Evolutionary conservation across 495 filamentous ascomycete genomes (phyloP), one percentile per base, ranked within the genome.

Genomic region (Trichoderma virens): DNA sequence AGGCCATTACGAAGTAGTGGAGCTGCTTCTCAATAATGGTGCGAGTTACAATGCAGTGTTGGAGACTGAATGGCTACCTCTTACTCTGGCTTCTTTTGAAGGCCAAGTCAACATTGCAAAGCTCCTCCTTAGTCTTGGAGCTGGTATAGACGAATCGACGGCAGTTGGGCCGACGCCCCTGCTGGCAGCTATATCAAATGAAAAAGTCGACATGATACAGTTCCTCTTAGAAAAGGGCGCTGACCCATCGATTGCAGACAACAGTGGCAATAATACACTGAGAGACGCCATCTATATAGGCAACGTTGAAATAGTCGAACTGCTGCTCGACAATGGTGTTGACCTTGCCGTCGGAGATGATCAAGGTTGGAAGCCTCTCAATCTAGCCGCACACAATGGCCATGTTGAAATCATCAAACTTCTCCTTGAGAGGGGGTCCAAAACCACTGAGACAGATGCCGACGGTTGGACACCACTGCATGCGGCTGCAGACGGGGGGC

Each of bases 81-180:
- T n/a, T 4, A 14, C 13, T 18, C 61, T 51, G 4, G 56, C 27
- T 5, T 23, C 68, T 7, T 60, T 47, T 28, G 45, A 56, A 23
- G 65, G 62, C 43, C 60, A 73, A 30, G 56, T 66, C 18, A 31
- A 65, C 23, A 66, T 73, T 16, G 65, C 66, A 20, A 62, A 65
- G 30, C n/a, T 56, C 5, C 67, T 72, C 16, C 54, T 72, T 32
- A 62, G 65, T 13, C 54, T 41, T n/a, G 70, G 70, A 30, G 68
- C 68, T 5, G 66, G 70, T 27, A 31, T 70, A 25, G 61, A 60
- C 14, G 32, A 32, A 9, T 32, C 35, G 14, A 62, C n/a, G 9
- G 16, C 45, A 20, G 5, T 3, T 51, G n/a, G n/a, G 8, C 16
- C 9, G 3, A 20, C n/a, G 16, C 45, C 45, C 2, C 45, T 51